phyloP scores from a whole-genome alignment of 2,329 filamentous ascomycete genomes.

The Monascus ruber region DNA sequence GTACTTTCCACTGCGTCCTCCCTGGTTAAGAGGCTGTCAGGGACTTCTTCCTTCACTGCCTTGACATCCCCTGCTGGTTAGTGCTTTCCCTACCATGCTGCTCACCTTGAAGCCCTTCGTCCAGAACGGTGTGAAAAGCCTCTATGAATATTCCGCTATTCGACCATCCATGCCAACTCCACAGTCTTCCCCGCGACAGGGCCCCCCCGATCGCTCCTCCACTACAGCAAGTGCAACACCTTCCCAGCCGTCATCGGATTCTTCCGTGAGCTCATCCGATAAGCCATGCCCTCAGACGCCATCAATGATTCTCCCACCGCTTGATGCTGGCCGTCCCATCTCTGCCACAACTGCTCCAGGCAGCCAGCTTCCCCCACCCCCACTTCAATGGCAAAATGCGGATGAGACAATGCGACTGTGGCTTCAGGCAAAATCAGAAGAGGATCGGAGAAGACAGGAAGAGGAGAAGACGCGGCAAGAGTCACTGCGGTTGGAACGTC shows the following conservation, averaged over 20 bases:
- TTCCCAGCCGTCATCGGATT: slow-evolving; percentile 26
- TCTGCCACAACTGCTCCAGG: slow-evolving; percentile 25
- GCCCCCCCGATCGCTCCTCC: slow-evolving; percentile 16
- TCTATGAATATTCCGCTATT: slow-evolving; percentile 39
- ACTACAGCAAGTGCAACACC: slow-evolving; percentile 9
- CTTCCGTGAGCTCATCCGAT: slow-evolving; percentile 56
- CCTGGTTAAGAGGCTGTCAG: not conserved
- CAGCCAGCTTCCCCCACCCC: slow-evolving; percentile 50
- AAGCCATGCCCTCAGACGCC: slow-evolving; percentile 59
- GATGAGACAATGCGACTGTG: slow-evolving; percentile 63
- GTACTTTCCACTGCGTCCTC: too few species aligned
- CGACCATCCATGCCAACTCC: slow-evolving; percentile 31
- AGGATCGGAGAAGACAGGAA: slow-evolving; percentile 54
- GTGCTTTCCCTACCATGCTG: slow-evolving; percentile 28
- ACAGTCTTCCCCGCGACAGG: slow-evolving; percentile 22
- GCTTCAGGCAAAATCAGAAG: slow-evolving; percentile 60
- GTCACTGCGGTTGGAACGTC: slow-evolving; percentile 56
- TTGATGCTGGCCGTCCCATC: slow-evolving; percentile 12
- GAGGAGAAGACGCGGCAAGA: slow-evolving; percentile 58
- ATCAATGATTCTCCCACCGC: slow-evolving; percentile 49
- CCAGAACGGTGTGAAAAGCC: slow-evolving; percentile 36
- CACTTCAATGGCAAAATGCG: slow-evolving; percentile 54
- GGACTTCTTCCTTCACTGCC: not conserved
- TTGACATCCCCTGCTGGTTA: not conserved
- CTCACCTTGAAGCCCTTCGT: slow-evolving; percentile 40